Base-by-base conservation (phyloP, 169 alveolate genomes). In the Amoebophrya sp. region DNA sequence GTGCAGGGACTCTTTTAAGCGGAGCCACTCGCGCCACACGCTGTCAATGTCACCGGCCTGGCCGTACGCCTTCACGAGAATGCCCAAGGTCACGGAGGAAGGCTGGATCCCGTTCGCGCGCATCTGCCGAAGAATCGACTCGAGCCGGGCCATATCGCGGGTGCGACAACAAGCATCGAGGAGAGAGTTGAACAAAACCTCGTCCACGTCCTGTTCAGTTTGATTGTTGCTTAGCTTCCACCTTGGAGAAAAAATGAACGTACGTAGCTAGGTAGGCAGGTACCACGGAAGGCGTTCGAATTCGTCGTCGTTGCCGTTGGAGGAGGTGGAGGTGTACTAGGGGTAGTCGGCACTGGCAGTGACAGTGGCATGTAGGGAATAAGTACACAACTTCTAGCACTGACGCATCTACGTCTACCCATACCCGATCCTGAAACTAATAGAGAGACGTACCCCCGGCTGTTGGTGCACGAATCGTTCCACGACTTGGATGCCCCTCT, bases 141-240 rank as follows among this genome's bases (percentile, higher is more conserved):
- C 94, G 88, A 95, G 93, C 26, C 93, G 90, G 94, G 95, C 93
- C 88, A 92, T 91, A 0, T 92, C 70, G 41, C 96, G 95, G 39
- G 93, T 89, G 90, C 96, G 95, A 29, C 97, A 96, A 91, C 99
- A 97, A 29, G 97, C 98, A 90, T 97, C 99, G 48, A 97, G 95
- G 26, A 97, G 95, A 88, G 97, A 96, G 94, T 97, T 97, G 93
- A 95, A 97, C 45, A 97, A 94, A 26, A 97, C 96, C 87, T 96
- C 99, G 92, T 97, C 99, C 34, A 58, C 78, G 78, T 58, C 78
- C 78, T 58, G 78, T 1, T 1, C 10, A 2, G 78, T 58, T 7
- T 13, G 29, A 2, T 58, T 10, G 78, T n/a, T 13, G 67, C 18
- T 45, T 10, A 15, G 67, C 67, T 18, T 45, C 67, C 18, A 45